Conservation (phyloP, 805 yeast species). For the Pichia eremophila region DNA sequence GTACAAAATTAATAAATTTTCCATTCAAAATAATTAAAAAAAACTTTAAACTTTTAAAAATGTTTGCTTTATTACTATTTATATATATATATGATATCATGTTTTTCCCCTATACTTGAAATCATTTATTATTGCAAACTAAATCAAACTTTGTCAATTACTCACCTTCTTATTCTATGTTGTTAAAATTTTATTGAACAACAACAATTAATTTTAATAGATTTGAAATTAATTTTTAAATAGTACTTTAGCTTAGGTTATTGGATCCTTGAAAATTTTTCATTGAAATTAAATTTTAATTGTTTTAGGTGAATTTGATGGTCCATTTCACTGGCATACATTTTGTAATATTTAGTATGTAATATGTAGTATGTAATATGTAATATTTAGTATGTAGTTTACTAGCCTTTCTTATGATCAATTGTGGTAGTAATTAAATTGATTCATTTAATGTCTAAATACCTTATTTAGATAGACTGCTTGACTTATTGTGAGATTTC, state of each 20-base stretch:
- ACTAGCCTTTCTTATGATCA: too few relatives aligned
- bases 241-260: conserved; percentile 15
- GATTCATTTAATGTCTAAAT: too few relatives aligned
- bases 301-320: conserved; percentile 36
- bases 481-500: too few relatives aligned
- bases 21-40: neutral
- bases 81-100: conserved; percentile 82
- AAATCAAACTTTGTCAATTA: conserved; percentile 53
- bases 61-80: conserved; percentile 58
- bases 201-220: neutral
- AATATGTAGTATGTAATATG: too few relatives aligned
- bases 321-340: conserved; percentile 64
- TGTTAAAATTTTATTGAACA: conserved; percentile 3
- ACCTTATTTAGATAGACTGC: too few relatives aligned
- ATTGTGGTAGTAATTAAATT: too few relatives aligned
- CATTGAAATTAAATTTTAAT: neutral
- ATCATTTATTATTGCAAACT: conserved; percentile 89
- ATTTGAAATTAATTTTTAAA: neutral
- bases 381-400: too few relatives aligned
- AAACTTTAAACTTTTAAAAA: neutral
- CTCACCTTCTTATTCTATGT: conserved; percentile 49
- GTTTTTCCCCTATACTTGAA: conserved; percentile 48
- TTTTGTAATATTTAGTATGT: neutral
- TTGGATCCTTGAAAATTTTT: conserved; percentile 6
- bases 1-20: conserved; percentile 14